Evolutionary conservation across 768 basidiomycete genomes (phyloP), one percentile per base, ranked within the genome.

Genomic region (Auricularia cornea): DNA sequence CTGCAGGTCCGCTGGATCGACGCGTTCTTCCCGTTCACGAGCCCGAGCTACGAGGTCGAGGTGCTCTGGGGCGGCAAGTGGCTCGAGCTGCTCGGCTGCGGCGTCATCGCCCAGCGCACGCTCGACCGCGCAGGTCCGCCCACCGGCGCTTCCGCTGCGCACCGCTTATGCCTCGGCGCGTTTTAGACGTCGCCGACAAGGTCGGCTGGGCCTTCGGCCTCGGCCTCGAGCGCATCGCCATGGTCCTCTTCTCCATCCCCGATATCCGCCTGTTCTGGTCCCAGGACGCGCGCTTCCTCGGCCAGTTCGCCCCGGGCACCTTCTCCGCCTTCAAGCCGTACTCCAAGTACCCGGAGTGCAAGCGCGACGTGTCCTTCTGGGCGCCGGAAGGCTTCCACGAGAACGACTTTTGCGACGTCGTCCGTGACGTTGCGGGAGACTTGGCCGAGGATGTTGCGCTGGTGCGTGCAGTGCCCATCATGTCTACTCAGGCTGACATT

Each of bases 251-350:
- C 77, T 88, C 88, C 16, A 96, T 99, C 60, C 97, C 96, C 10
- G 97, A 99, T 73, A 98, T 99, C 72, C 89, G 97, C 20, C 79
- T 99, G 16, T 99, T 99, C 81, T 99, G 97, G 97, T 94, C 94
- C 2, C 75, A 77, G 59, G 97, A 99, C 70, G 69, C 82, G 20
- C 87, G 95, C 14, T 99, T 99, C 81, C 77, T 89, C 30, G 81
- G 84, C 14, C 97, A 99, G 69, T 99, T 99, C 74, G 74, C 79
- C 44, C 78, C 83, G 52, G 92, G 88, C 10, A 74, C 85, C 64
- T 90, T 99, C 67, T 84, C 81, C 12, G 82, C 84, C 1, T 99
- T 98, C 82, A 85, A 86, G 70, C 85, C 93, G 0, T 98, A 94
- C 76, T 96, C 94, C 14, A 92, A 88, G 75, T 94, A 92, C 73